Base-by-base conservation (phyloP, 768 basidiomycete species). In the Termitomyces heimii region DNA sequence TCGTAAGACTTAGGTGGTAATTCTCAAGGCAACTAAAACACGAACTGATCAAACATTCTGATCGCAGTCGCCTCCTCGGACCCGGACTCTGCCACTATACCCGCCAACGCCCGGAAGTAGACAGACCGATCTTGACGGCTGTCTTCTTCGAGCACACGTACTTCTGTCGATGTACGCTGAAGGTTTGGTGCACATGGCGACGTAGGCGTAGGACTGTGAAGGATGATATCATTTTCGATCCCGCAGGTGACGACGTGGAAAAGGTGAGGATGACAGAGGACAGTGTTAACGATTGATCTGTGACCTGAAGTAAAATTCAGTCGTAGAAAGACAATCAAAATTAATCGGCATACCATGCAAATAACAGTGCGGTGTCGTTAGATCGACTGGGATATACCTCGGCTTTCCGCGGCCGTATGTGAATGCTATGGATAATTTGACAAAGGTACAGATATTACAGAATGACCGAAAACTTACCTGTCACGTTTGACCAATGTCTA, bases 271-370 rank as follows among this genome's bases (percentile, higher is more conserved):
- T 93, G 92, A 56, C 91, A 82, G 26, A 88, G 69, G 3, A 81
- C 75, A 0, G 83, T 81, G 65, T 93, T 94, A 45, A 92, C 83
- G 53, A 94, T 89, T 1, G 89, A 90, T 40, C 79, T 72, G 66
- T 92, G 89, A 4, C 89, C 88, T 84, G 22, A 29, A 54, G 44
- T 20, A 51, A 24, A 34, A 44, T 45, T 43, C n/a, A 34, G 37
- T 28, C 7, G 12, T 22, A 37, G 22, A 26, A 1, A 45, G n/a
- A 18, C 4, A 10, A 57, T 20, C n/a, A 18, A 8, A 31, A 13
- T n/a, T 28, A 16, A 62, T 65, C 5, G 20, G 44, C 53, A 29
- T 44, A 85, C 88, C 88, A 60, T 75, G 76, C 29, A 92, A 67
- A 18, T 81, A 76, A 60, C 77, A 84, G 18, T 82, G 69, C 6